phyloP scores from a whole-genome alignment of 768 basidiomycete genomes.

The Hemileccinum rubropunctum region DNA sequence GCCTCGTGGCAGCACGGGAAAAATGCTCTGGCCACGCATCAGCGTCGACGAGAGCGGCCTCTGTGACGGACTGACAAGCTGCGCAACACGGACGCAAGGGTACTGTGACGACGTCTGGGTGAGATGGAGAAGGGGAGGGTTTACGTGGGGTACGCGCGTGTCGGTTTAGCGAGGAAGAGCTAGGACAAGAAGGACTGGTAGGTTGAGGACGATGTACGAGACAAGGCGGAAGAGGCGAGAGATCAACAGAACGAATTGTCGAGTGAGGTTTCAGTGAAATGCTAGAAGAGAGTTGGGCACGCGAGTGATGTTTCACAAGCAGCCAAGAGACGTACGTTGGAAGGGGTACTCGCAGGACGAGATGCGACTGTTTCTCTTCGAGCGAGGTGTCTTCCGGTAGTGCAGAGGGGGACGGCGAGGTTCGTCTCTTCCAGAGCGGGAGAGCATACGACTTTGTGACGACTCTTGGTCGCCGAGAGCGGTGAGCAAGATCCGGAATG shows the following conservation, averaged over 20 bases:
- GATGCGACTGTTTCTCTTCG: slow-evolving; percentile 38
- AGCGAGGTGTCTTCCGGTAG: slow-evolving; percentile 21
- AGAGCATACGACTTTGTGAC: slow-evolving; percentile 66
- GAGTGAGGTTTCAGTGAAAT: slow-evolving; percentile 43
- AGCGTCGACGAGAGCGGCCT: slow-evolving; percentile 52
- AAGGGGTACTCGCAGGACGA: slow-evolving; percentile 59
- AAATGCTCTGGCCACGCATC: slow-evolving; percentile 64
- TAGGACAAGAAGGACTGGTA: slow-evolving; percentile 3
- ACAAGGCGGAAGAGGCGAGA: slow-evolving; percentile 48
- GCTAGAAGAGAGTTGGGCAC: slow-evolving; percentile 25
- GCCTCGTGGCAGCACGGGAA: slow-evolving; percentile 56
- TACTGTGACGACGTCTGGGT: slow-evolving; percentile 46
- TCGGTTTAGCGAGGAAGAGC: slow-evolving; percentile 3
- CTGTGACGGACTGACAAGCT: slow-evolving; percentile 58
- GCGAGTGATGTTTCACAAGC: too few species aligned
- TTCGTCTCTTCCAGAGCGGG: slow-evolving; percentile 58
- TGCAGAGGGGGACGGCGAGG: slow-evolving; percentile 14
- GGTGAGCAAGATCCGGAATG: slow-evolving; percentile 55
- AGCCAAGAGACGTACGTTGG: slow-evolving; percentile 47
- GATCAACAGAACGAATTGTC: slow-evolving; percentile 35
- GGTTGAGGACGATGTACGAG: slow-evolving; percentile 46
- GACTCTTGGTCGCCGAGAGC: slow-evolving; percentile 47
- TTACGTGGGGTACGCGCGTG: slow-evolving; percentile 19
- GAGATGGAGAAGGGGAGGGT: slow-evolving; percentile 34
- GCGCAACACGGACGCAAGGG: slow-evolving; percentile 73